These are phyloP conservation scores for Colletotrichum filicis DNA, from an alignment of 2,329 filamentous ascomycete genomes.

Conservation along the genomic window DNA sequence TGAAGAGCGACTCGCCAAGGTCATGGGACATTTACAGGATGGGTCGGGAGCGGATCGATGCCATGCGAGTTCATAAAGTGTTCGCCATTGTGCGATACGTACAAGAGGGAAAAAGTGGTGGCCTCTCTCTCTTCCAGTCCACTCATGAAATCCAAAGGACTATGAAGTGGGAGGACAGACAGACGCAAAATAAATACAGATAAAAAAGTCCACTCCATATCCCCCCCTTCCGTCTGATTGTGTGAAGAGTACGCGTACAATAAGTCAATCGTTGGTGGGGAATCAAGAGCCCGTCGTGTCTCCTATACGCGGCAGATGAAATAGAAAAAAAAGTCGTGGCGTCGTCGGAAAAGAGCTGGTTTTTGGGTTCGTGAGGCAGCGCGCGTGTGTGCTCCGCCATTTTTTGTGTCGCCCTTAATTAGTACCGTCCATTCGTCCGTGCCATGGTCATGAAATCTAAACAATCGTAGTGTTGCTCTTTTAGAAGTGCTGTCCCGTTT, in stretches of 20 bases:
- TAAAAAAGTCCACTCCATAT: neutral
- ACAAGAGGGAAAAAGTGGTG: conserved; percentile 2
- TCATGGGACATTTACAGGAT: neutral
- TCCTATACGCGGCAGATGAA: conserved; percentile 9
- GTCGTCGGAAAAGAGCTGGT: conserved; percentile 11
- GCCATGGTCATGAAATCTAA: conserved; percentile 34
- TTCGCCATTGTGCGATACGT: conserved; percentile 24
- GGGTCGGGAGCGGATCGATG: neutral
- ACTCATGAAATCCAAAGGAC: neutral
- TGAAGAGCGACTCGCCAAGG: neutral
- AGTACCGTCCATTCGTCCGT: neutral
- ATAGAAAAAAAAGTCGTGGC: conserved; percentile 9
- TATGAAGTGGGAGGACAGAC: neutral
- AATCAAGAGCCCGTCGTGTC: conserved; percentile 27
- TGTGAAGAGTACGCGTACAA: conserved; percentile 30
- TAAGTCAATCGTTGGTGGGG: conserved; percentile 22
- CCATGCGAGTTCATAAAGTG: neutral
- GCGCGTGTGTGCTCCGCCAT: neutral
- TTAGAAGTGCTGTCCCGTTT: conserved; percentile 8
- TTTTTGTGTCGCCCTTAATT: conserved; percentile 6
- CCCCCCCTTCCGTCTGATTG: conserved; percentile 9
- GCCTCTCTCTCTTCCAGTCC: neutral
- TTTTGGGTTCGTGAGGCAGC: neutral
- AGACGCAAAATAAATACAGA: conserved; percentile 27
- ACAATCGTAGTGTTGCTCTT: conserved; percentile 19